These are phyloP conservation scores for Capronia americana DNA, from an alignment of 2,329 filamentous ascomycete species.

Conservation along the genomic window DNA sequence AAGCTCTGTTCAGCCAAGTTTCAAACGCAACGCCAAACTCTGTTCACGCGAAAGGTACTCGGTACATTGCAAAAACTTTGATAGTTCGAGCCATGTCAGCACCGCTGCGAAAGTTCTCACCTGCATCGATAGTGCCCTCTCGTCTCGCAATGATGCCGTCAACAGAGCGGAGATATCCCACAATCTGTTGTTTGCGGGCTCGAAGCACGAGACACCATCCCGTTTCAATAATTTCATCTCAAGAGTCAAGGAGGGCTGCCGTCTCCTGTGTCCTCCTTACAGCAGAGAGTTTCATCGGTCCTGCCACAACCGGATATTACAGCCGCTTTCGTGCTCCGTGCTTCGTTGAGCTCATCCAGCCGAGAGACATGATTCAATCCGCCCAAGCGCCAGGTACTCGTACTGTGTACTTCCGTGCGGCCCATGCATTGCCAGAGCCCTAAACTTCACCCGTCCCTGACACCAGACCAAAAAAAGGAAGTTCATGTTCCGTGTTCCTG, in stretches of 20 bases:
- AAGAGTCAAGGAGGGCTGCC: no score
- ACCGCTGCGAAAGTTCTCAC: not conserved
- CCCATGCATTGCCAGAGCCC: not conserved
- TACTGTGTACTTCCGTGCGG: no score
- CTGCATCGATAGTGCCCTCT: not conserved
- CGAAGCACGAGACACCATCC: not conserved
- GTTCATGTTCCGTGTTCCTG: not conserved
- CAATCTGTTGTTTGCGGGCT: not conserved
- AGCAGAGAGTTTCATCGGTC: not conserved
- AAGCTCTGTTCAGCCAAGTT: not conserved
- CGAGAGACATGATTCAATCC: not conserved
- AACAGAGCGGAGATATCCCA: not conserved
- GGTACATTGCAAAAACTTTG: not conserved
- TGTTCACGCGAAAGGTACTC: not conserved
- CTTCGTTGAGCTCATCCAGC: not conserved
- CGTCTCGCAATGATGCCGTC: no score
- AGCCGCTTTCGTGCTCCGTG: not conserved
- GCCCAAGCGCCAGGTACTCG: not conserved
- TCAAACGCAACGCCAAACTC: not conserved
- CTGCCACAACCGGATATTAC: not conserved
- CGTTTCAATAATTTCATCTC: not conserved
- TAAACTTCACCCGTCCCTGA: not conserved
- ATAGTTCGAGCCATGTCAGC: not conserved
- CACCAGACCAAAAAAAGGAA: not conserved
- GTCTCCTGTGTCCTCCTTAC: no score